Base-by-base conservation (phyloP, 2,329 filamentous ascomycete species). In the Rugonectria rugulosa region DNA sequence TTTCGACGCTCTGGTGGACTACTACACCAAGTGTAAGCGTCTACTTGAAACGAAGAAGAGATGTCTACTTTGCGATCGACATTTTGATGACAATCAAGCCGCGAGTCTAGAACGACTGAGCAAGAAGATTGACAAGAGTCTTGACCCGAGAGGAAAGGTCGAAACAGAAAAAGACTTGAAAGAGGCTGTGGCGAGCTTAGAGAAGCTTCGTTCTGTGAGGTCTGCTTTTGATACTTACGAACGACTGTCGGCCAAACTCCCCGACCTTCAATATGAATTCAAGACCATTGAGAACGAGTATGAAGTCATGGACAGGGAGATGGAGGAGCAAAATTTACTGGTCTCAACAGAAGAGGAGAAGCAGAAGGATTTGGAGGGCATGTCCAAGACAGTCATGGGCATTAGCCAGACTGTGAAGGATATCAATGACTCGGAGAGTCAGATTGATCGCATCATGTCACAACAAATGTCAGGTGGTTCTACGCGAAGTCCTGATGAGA, bases 401-500 rank as follows among this genome's bases (percentile, higher is more conserved):
- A 96, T 99, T 56, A 76, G 83, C 8, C 89, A 90, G 70, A 88
- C 88, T 37, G 78, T 86, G 60, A 83, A 80, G 57, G 91, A 97
- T 38, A 89, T 94, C 56, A 79, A 80, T 41, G 87, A 88, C 31
- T 86, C 91, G 5, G 85, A 90, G 66, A 76, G 77, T 32, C 89
- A 97, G 70, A 88, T 97, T 44, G 81, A 88, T 52, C 86, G 90
- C 49, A 83, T 97, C 44, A 81, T 85, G 54, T 86, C 87, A 8
- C 92, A 92, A 63, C 90, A 97, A 69, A 86, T 89, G 67, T 84
- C 88, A 55, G 82, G 87, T 12, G 80, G 82, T 21, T 73, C 81
- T 9, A 83, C 85, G 12, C 86, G 91, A 59, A 90, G 90, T 24
- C 82, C 92, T 6, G 90, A 96, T 49, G 90, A 95, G 62, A 92